A percentile compares a stretch with the other conserved stretches of the same genome.
phyloP scores from a whole-genome alignment of 371 early-diverging fungal genomes.

The Choanephora cucurbitarum region DNA sequence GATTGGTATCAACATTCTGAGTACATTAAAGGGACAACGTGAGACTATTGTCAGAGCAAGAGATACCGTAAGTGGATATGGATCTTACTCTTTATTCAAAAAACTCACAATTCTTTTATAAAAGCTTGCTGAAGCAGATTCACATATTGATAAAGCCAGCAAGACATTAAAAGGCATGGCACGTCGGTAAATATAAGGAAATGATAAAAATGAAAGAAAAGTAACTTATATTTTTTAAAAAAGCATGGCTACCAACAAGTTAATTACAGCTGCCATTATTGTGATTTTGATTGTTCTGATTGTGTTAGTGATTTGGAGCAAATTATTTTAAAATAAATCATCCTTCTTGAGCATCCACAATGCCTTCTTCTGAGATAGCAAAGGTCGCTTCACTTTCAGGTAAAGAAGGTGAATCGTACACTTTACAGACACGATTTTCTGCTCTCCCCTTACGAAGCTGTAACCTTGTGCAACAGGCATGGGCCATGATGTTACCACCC shows the following conservation, averaged over 20 bases:
- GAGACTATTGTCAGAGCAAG: slow-evolving; percentile 88
- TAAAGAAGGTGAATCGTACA: slow-evolving; percentile 90
- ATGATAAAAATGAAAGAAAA: too few species aligned
- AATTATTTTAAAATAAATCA: slow-evolving; percentile 39
- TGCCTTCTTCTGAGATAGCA: slow-evolving; percentile 70
- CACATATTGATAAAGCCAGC: slow-evolving; percentile 86
- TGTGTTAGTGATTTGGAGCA: slow-evolving; percentile 79
- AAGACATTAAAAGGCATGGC: slow-evolving; percentile 91
- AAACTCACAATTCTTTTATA: too few species aligned
- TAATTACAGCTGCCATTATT: slow-evolving; percentile 87
- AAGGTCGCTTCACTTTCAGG: slow-evolving; percentile 80
- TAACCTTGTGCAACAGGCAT: slow-evolving; percentile 80
- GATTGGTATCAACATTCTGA: slow-evolving; percentile 83
- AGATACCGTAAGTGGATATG: slow-evolving; percentile 67
- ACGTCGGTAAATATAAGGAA: slow-evolving; percentile 83
- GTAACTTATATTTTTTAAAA: background rate
- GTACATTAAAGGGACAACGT: slow-evolving; percentile 81
- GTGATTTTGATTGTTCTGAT: slow-evolving; percentile 80
- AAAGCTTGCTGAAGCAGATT: slow-evolving; percentile 81
- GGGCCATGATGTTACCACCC: slow-evolving; percentile 99
- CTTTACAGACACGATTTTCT: slow-evolving; percentile 82
- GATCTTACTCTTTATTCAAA: background rate
- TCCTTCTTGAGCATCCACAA: slow-evolving; percentile 61
- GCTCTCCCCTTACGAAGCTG: slow-evolving; percentile 85
- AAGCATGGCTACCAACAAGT: slow-evolving; percentile 89